A percentile compares a stretch with the other conserved stretches of the same genome.
Evolutionary conservation across 2,329 filamentous ascomycete genomes (phyloP).

Genomic region (Ophiostoma quercus): DNA sequence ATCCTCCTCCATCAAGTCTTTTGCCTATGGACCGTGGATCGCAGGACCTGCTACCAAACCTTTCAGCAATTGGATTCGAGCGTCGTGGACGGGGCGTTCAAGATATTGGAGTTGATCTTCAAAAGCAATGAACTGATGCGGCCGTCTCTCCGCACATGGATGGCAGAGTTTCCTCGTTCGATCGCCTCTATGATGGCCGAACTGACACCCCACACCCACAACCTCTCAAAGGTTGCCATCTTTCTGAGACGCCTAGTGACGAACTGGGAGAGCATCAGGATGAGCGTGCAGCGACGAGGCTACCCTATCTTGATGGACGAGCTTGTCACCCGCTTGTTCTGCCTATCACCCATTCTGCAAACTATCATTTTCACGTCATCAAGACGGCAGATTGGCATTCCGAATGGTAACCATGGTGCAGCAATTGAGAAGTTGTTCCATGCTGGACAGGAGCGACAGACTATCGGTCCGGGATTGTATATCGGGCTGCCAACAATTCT

Average conservation of each 20-base stretch:
- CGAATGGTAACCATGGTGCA: no score
- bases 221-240: background rate
- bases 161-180: conserved; percentile 37
- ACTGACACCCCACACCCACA: background rate
- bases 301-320: conserved; percentile 37
- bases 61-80: background rate
- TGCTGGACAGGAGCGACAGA: background rate
- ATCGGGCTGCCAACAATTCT: background rate
- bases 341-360: conserved; percentile 32
- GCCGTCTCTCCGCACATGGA: conserved; percentile 25
- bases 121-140: background rate
- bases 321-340: conserved; percentile 32
- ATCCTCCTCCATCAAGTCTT: background rate
- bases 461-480: background rate
- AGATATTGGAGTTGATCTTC: background rate
- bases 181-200: background rate
- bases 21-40: background rate
- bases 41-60: background rate
- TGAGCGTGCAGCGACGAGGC: conserved; percentile 21
- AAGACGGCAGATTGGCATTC: conserved; percentile 30
- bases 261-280: conserved; percentile 23
- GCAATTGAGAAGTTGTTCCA: background rate
- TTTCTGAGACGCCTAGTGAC: background rate
- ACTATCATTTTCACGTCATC: conserved; percentile 32
- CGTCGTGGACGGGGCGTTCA: background rate